Evolutionary conservation across 2,329 filamentous ascomycete species (phyloP), one percentile per base, ranked within the genome.

Genomic region (Exophiala dermatitidis): DNA sequence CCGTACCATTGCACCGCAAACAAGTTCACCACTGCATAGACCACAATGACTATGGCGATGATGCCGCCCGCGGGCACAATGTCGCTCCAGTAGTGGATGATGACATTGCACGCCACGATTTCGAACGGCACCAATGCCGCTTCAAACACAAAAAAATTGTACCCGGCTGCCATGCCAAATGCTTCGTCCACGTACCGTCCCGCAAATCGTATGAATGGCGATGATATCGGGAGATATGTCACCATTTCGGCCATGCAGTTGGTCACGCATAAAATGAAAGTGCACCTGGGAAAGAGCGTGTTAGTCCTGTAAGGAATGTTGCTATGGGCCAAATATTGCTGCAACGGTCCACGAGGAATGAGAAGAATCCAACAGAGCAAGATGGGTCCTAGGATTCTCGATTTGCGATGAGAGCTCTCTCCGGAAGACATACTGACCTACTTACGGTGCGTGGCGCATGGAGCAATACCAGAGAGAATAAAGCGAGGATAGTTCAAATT

Each of bases 1-100:
- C 86, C 86, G 54, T 87, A 90, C 76, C 78, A 88, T 59, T 84
- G 76, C 12, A 90, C 85, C 0, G 83, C 84, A 56, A 90, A 75
- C 44, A 90, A 62, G 62, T 91, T 91, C 70, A 90, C 72, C 4
- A 72, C 48, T 12, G 62, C 66, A 49, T 75, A 78, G 37, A 73
- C 66, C 1, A 72, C 58, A 19, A 77, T 68, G 5, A 74, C 65
- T 37, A 73, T 71, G 2, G 71, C 67, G 46, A 76, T 75, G 48
- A 77, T 71, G 3, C 66, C 75, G 19, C 69, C 73, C 0, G 71
- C 69, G 3, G 75, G 75, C 1, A 76, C 69, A 9, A 65, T 64
- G 52, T 72, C 66, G 26, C 66, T 76, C 76, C 76, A 79, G 58
- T 72, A 79, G 26, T 71, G 69, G 52, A 78, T 69, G 26, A 78